Evolutionary conservation across 768 basidiomycete genomes (phyloP).

Genomic region (Tricholoma furcatifolium): DNA sequence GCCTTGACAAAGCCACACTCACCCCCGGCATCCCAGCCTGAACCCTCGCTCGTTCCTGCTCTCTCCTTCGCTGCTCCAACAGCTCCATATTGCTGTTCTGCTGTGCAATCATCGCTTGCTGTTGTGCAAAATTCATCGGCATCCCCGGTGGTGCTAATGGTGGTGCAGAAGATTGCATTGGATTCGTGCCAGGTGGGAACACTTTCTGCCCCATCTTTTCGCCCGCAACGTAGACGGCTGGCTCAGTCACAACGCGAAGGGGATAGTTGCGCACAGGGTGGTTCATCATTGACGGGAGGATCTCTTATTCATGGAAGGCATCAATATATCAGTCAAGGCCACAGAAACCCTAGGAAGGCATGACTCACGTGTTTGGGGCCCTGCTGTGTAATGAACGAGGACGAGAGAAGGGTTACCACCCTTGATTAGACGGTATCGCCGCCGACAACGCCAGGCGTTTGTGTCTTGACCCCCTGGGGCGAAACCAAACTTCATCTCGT

Average conservation of each 20-base stretch:
- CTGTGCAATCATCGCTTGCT: slow-evolving; percentile 70
- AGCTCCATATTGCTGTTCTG: slow-evolving; percentile 74
- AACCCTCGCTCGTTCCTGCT: slow-evolving; percentile 56
- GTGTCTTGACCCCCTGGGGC: slow-evolving; percentile 63
- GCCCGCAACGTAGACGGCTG: slow-evolving; percentile 66
- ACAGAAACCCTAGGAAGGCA: slow-evolving; percentile 1
- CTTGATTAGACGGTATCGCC: slow-evolving; percentile 70
- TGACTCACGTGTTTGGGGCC: slow-evolving; percentile 53
- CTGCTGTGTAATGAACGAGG: slow-evolving; percentile 75
- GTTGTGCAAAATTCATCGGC: slow-evolving; percentile 39
- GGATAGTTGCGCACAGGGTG: slow-evolving; percentile 73
- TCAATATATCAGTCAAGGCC: slow-evolving; percentile 14
- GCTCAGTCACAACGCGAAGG: slow-evolving; percentile 63
- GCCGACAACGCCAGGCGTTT: slow-evolving; percentile 63
- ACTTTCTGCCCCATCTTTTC: slow-evolving; percentile 74
- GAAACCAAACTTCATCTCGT: slow-evolving; percentile 75
- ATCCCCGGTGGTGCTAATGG: slow-evolving; percentile 30
- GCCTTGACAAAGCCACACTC: slow-evolving; percentile 17
- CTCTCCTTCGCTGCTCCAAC: slow-evolving; percentile 63
- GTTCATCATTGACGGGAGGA: slow-evolving; percentile 54
- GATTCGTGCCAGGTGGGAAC: slow-evolving; percentile 30
- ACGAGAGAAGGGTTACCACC: slow-evolving; percentile 74
- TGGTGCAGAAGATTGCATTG: slow-evolving; percentile 18
- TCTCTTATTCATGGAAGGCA: slow-evolving; percentile 38
- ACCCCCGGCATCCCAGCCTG: slow-evolving; percentile 44